A percentile compares a stretch with the other conserved stretches of the same genome.
Evolutionary conservation across 495 filamentous ascomycete genomes (phyloP).

Genomic region (Bombardia bombarda): DNA sequence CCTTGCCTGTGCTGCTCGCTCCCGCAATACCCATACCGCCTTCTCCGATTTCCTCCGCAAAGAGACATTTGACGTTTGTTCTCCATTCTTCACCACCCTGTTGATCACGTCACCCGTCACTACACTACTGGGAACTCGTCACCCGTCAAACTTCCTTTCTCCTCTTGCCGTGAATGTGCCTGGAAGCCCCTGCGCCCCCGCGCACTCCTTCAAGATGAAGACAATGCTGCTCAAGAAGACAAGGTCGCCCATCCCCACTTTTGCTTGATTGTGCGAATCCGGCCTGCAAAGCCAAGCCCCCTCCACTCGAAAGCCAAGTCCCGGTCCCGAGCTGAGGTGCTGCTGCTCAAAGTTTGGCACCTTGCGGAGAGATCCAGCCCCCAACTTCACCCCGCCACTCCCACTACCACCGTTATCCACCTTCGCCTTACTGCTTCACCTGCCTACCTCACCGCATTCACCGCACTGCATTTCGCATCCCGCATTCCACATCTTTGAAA

Average conservation of each 20-base stretch:
- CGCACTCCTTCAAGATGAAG: conserved; percentile 19
- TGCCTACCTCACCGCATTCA: conserved; percentile 2
- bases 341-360: conserved; percentile 26
- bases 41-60: conserved; percentile 15
- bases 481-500: conserved; percentile 2
- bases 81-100: too few species aligned
- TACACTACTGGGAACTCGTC: too few species aligned
- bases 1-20: conserved; percentile 5
- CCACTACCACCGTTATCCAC: conserved; percentile 1
- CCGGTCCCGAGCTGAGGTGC: not conserved
- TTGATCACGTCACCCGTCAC: too few species aligned
- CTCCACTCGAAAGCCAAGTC: conserved; percentile 2
- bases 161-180: too few species aligned
- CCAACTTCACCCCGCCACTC: conserved; percentile 19
- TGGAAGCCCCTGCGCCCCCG: not conserved
- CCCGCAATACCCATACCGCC: too few species aligned
- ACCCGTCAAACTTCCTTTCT: too few species aligned
- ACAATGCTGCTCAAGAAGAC: conserved; percentile 41
- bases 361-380: conserved; percentile 12
- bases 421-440: too few species aligned
- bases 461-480: conserved; percentile 1
- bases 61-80: conserved; percentile 1
- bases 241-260: conserved; percentile 43
- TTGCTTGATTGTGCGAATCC: too few species aligned
- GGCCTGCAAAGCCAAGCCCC: too few species aligned